Conservation (phyloP, 805 yeast species). For the Metschnikowia lochheadii region DNA sequence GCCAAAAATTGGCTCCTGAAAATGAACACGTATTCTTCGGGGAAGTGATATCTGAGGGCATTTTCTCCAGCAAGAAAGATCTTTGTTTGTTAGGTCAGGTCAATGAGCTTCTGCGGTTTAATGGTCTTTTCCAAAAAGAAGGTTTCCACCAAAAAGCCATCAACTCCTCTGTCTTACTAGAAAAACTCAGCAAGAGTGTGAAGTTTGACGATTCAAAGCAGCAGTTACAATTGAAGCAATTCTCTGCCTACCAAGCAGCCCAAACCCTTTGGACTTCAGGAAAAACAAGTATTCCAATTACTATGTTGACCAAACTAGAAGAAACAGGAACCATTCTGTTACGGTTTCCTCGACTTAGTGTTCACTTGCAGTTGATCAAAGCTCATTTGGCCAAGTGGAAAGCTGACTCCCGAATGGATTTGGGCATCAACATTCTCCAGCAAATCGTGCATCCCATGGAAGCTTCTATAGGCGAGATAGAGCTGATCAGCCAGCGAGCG, state of each 20-base stretch:
- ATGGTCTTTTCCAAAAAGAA: slow-evolving; percentile 34
- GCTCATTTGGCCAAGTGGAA: slow-evolving; percentile 64
- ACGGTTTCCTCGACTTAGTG: slow-evolving; percentile 16
- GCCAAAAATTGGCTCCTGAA: background rate
- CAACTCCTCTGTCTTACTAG: slow-evolving; percentile 45
- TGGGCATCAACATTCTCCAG: slow-evolving; percentile 53
- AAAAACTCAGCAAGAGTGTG: slow-evolving; percentile 27
- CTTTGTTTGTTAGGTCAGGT: slow-evolving; percentile 22
- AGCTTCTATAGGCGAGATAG: slow-evolving; percentile 11
- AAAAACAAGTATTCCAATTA: slow-evolving; percentile 53
- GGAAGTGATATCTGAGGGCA: too few species aligned
- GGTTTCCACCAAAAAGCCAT: slow-evolving; percentile 46
- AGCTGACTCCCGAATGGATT: slow-evolving; percentile 64
- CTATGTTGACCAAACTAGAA: slow-evolving; percentile 38
- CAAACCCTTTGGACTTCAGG: slow-evolving; percentile 62
- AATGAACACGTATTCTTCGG: background rate
- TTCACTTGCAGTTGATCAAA: slow-evolving; percentile 25
- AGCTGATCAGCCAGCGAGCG: slow-evolving; percentile 29
- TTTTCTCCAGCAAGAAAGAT: background rate
- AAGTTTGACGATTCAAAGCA: slow-evolving; percentile 8
- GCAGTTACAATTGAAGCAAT: slow-evolving; percentile 9
- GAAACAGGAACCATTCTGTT: slow-evolving; percentile 12
- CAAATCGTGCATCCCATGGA: slow-evolving; percentile 52
- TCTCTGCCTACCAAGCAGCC: slow-evolving; percentile 44
- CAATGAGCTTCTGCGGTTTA: slow-evolving; percentile 42